Evolutionary conservation across 2,329 filamentous ascomycete genomes (phyloP), one percentile per base, ranked within the genome.

Genomic region (Elsinoe necatrix): DNA sequence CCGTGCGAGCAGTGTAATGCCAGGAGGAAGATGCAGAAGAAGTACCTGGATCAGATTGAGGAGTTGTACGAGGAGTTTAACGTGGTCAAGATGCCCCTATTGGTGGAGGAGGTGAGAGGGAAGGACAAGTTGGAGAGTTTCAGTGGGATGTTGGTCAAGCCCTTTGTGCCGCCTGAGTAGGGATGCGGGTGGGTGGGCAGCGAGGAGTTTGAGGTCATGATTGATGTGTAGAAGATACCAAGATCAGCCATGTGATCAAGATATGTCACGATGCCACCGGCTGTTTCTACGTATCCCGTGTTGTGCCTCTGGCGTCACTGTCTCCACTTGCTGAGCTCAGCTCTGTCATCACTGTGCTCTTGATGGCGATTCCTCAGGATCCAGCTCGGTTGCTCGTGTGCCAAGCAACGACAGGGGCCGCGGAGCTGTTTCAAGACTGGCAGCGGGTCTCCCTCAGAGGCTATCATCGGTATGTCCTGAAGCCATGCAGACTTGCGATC

Each of bases 1-100:
- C 80, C 83, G 34, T 98, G 93, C 73, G 90, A 96, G 61, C 93
- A 98, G 77, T 98, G 93, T 74, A 95, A 90, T 69, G 87, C 93
- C 45, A 79, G 93, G 62, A 80, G 91, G 67, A 95, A 95, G 78
- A 98, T 98, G 93, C 93, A 98, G 79, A 93, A 90, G 79, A 98
- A 98, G 77, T 98, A 98, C 70, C 80, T 98, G 42, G 91, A 97
- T 69, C 92, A 98, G 78, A 97, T 97, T 66, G 91, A 95, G 74
- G 93, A 98, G 76, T 75, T 98, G 58, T 98, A 98, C 70, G 91
- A 96, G 68, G 93, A 98, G 72, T 98, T 98, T 77, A 95, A 98
- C 69, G 91, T 98, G 37, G 92, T 98, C 64, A 92, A 92, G 79
- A 97, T 98, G 91, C 93, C 93, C 35, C 73, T 98, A 67, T 75